Conservation (phyloP, 179 eudicot genomes). For the Spergularia azorica region DNA sequence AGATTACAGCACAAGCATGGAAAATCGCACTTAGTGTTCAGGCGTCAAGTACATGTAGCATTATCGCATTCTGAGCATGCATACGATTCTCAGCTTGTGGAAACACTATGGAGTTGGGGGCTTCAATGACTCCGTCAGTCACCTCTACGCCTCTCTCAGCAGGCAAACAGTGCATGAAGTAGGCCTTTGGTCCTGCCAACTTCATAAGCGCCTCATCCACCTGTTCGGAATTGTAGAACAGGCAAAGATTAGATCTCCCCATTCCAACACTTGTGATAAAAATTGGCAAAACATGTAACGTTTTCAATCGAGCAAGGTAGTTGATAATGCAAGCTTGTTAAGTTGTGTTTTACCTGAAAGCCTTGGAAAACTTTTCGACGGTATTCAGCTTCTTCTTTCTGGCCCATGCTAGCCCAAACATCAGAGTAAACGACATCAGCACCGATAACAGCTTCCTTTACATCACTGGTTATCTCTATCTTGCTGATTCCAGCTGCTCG, state of each 20-base stretch:
- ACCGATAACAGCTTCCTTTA: conserved; percentile 93
- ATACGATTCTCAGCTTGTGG: conserved; percentile 95
- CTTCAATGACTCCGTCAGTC: conserved; percentile 87
- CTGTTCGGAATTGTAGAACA: conserved; percentile 36
- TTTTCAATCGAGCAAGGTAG: not conserved
- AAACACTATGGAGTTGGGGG: conserved; percentile 88
- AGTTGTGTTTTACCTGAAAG: conserved; percentile 63
- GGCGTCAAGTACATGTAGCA: conserved; percentile 81
- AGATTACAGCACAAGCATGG: conserved; percentile 1
- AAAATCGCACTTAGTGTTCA: conserved; percentile 18
- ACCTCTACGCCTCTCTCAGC: conserved; percentile 97
- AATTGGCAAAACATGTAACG: not conserved
- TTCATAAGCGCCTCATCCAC: conserved; percentile 90
- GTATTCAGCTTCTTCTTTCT: conserved; percentile 91
- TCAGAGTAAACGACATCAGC: conserved; percentile 97
- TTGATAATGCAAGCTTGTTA: not conserved
- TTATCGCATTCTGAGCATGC: conserved; percentile 97
- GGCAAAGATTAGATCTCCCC: not conserved
- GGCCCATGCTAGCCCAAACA: conserved; percentile 99
- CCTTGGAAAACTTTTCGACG: conserved; percentile 86
- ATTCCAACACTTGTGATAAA: not conserved
- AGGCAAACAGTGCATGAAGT: conserved; percentile 95
- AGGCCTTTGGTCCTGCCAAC: conserved; percentile 87
- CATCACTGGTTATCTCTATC: conserved; percentile 90
- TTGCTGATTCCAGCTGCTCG: conserved; percentile 80